Base-by-base conservation (phyloP, 352 stramenopile species). In the Phytophthora pini region DNA sequence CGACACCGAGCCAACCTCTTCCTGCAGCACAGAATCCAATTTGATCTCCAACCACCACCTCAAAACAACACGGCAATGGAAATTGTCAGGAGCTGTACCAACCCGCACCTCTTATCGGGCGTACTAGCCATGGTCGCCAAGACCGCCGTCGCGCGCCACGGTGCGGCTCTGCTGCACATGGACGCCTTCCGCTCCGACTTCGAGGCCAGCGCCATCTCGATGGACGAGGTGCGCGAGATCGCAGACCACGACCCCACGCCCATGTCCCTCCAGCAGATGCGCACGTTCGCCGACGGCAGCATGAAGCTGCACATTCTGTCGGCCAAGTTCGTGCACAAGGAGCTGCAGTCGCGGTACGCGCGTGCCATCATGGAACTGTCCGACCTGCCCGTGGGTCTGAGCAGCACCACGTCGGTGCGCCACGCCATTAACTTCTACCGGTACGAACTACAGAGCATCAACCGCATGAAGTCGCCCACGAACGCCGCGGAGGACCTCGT, bases 251-350 rank as follows among this genome's bases (percentile, higher is more conserved):
- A 70, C 34, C 81, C 84, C 26, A 89, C 80, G 34, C 84, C 84
- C 43, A 78, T 92, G 76, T 83, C 79, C 32, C 76, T 92, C 43
- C 84, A 81, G 58, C 84, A 92, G 58, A 92, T 92, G 84, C 84
- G 84, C 64, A 79, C 71, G 27, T 90, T 89, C 31, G 81, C 84
- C 4, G 77, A 83, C 47, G 76, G 70, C 34, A 80, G 71, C 36
- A 76, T 79, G 50, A 84, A 89, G 45, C 71, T 85, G 64, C 76
- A 77, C n/a, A 45, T 92, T 38, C 50, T 87, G 51, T 79, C 77
- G 11, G 75, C 78, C 20, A 76, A 65, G 27, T 92, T 92, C 57
- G 70, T 92, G 49, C 84, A 90, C 66, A 87, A 89, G 38, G 84
- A 92, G 61, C 74, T 92, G 10, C 80, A 88, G 43, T 78, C 86